Evolutionary conservation across 1,139 yeast species (phyloP).

Genomic region (Kodamaea anthophila): DNA sequence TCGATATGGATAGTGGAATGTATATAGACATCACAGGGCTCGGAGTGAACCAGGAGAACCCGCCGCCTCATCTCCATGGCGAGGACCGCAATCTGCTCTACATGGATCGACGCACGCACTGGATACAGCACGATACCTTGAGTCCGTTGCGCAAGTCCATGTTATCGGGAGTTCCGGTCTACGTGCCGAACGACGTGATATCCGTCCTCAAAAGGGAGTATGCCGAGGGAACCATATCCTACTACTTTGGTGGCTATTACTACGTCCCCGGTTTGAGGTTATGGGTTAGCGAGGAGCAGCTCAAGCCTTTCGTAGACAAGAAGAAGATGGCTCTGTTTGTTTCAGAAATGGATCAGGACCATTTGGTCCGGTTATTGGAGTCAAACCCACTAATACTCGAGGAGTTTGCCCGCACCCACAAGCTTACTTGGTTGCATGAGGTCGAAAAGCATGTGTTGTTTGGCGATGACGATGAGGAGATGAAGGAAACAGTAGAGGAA

Average conservation of each 20-base stretch:
- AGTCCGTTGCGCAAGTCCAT: slow-evolving; percentile 26
- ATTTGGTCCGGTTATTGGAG: slow-evolving; percentile 9
- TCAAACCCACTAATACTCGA: slow-evolving; percentile 8
- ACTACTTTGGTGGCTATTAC: slow-evolving; percentile 22
- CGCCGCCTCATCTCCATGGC: slow-evolving; percentile 16
- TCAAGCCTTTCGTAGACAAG: slow-evolving; percentile 2
- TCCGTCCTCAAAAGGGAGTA: slow-evolving; percentile 29
- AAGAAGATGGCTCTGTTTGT: slow-evolving; percentile 1
- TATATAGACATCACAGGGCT: slow-evolving; percentile 18
- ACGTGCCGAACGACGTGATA: slow-evolving; percentile 31
- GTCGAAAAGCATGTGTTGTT: slow-evolving; percentile 8
- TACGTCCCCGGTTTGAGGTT: slow-evolving; percentile 27
- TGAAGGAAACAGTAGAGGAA: no score
- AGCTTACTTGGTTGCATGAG: slow-evolving; percentile 10
- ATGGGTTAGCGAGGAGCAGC: slow-evolving; percentile 22
- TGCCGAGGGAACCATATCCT: slow-evolving; percentile 21
- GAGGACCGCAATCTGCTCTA: slow-evolving; percentile 13
- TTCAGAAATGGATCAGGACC: slow-evolving; percentile 11
- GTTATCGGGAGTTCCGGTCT: slow-evolving; percentile 34
- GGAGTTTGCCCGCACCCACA: slow-evolving; percentile 11
- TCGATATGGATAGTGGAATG: slow-evolving; percentile 16
- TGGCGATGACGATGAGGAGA: no score
- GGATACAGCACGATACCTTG: slow-evolving; percentile 25
- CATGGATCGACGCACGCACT: slow-evolving; percentile 34
- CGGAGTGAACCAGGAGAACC: slow-evolving; percentile 9